Evolutionary conservation across 495 filamentous ascomycete genomes (phyloP), one percentile per base, ranked within the genome.

Genomic region (Penicillium antarcticum): DNA sequence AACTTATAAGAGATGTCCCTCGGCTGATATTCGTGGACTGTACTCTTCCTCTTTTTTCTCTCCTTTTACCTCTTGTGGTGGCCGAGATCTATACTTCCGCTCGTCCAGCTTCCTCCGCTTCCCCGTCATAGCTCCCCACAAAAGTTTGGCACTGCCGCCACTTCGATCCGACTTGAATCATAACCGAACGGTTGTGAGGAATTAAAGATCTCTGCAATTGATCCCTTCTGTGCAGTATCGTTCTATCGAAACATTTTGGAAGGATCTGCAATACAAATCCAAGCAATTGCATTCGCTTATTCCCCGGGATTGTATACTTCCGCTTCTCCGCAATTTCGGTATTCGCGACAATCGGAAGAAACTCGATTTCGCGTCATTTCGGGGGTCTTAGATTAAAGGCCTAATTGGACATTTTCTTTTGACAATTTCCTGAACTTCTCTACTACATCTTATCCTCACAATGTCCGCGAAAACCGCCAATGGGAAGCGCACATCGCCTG

Each of bases 401-500:
- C 21, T 48, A 44, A 50, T 55, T 48, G 45, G 44, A 39, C 10
- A 19, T 45, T 37, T 39, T 23, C 24, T 45, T 55, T 45, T 41
- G 52, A 59, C 39, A 31, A 23, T 23, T 31, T 42, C 32, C 32
- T 18, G 19, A 37, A 52, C 12, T 40, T n/a, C 9, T 43, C 35
- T 6, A 43, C 41, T 38, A 18, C 39, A 45, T 24, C 32, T 41
- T 56, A 58, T 33, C 42, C 48, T 45, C 57, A 70, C 23, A 55
- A 89, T 89, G 86, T 83, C 85, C 49, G 80, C 84, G 38, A 87
- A 84, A 59, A 79, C 57, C 55, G 71, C 77, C 42, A 81, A 87
- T 65, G 82, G 85, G 70, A 83, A 88, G 78, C 85, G 87, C 61
- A 79, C 92, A 34, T 89, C 91, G 31, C 87, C 87, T 52, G 91